Evolutionary conservation across 768 basidiomycete species (phyloP), one percentile per base, ranked within the genome.

Genomic region (Russula abietina): DNA sequence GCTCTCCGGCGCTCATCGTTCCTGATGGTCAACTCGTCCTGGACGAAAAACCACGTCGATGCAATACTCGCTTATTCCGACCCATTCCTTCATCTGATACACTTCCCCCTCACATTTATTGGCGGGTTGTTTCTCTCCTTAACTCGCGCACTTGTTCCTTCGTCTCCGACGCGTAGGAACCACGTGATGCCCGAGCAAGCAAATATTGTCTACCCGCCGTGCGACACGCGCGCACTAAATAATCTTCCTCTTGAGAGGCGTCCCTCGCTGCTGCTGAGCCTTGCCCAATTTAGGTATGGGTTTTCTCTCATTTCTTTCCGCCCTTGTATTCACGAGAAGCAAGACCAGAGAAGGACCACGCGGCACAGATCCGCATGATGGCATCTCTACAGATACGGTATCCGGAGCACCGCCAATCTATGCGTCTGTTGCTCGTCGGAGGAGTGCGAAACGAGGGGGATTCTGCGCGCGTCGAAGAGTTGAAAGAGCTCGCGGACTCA

Each of bases 291-390:
- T 74, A 77, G 96, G 92, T 92, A 57, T 24, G 41, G n/a, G 11
- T 22, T 28, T 10, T 7, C 9, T 22, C 8, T 17, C n/a, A 14
- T 3, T 36, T n/a, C 30, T 49, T 60, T 26, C n/a, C 30, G 19
- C 48, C 12, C 12, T 17, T 49, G 49, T 32, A 26, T 38, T 67
- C 11, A 63, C 19, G 7, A n/a, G 38, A 26, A 19, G 41, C 19
- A 61, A 92, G 91, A 38, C 97, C 97, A 2, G 97, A 99, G 76
- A 99, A 99, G 72, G 91, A 97, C 69, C 95, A 98, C 60, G 74
- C 82, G 1, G 80, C 83, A 5, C 97, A 98, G 71, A 73, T 98
- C 12, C 77, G 74, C 16, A 84, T 93, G 0, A 84, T 97, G 64
- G 74, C 80, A 19, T 72, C 75, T 38, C 76, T 97, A 10, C 74